These are phyloP conservation scores for Thelonectria discophora DNA, from an alignment of 2,329 filamentous ascomycete genomes.

Conservation along the genomic window DNA sequence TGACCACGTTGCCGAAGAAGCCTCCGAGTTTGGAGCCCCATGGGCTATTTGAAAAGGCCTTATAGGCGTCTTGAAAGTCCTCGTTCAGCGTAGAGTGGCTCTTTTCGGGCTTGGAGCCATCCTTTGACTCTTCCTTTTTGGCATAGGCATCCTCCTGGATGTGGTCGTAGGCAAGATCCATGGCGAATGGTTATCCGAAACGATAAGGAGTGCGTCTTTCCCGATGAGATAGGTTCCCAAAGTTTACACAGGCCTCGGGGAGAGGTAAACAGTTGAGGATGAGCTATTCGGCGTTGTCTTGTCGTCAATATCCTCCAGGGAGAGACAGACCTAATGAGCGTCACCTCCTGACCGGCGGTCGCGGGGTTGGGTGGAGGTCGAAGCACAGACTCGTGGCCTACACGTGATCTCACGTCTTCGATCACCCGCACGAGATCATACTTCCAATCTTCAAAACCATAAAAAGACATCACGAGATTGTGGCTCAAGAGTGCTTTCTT, in stretches of 20 bases:
- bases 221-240: slow-evolving; percentile 5
- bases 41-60: slow-evolving; percentile 87
- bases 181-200: slow-evolving; percentile 49
- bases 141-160: slow-evolving; percentile 84
- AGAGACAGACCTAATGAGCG: slow-evolving; percentile 24
- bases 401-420: slow-evolving; percentile 31
- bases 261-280: slow-evolving; percentile 13
- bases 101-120: slow-evolving; percentile 52
- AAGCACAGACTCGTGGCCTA: slow-evolving; percentile 28
- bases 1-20: slow-evolving; percentile 89
- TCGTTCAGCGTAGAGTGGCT: slow-evolving; percentile 73
- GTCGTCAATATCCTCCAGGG: slow-evolving; percentile 25
- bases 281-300: slow-evolving; percentile 28
- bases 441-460: too few species aligned
- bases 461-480: too few species aligned
- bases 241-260: neutral
- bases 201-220: neutral
- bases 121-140: slow-evolving; percentile 59
- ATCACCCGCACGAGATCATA: neutral
- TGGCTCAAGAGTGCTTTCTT: too few species aligned
- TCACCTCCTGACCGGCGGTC: slow-evolving; percentile 37
- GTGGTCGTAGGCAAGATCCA: slow-evolving; percentile 98
- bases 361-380: slow-evolving; percentile 33
- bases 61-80: slow-evolving; percentile 95
- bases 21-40: slow-evolving; percentile 92